A percentile compares a stretch with the other conserved stretches of the same genome.
Evolutionary conservation across 225 moss, liverwort and hornwort species (phyloP).

Genomic region (Straminergon stramineum): DNA sequence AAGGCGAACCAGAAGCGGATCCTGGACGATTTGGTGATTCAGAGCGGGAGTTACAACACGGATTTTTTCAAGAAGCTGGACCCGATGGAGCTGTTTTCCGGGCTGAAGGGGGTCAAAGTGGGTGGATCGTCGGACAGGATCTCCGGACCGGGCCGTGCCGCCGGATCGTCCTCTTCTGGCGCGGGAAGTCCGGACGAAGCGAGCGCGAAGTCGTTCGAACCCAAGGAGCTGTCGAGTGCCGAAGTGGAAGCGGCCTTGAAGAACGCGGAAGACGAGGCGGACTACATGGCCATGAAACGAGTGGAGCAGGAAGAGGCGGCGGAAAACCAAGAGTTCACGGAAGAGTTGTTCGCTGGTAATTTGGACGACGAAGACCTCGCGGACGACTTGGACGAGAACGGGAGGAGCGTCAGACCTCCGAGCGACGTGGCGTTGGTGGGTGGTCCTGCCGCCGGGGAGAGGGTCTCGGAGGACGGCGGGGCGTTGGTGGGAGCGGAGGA

Average conservation of each 20-base stretch:
- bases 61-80: slow-evolving; percentile 97
- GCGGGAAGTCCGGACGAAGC: neutral
- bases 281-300: slow-evolving; percentile 99
- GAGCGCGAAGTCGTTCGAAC: slow-evolving; percentile 22
- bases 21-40: slow-evolving; percentile 93
- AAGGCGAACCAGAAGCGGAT: slow-evolving; percentile 96
- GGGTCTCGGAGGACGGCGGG: slow-evolving; percentile 11
- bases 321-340: slow-evolving; percentile 89
- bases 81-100: slow-evolving; percentile 95
- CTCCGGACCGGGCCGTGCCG: neutral
- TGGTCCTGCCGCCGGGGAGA: slow-evolving; percentile 14
- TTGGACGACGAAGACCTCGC: slow-evolving; percentile 87
- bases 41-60: slow-evolving; percentile 96
- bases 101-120: slow-evolving; percentile 61
- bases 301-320: slow-evolving; percentile 98
- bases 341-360: slow-evolving; percentile 68
- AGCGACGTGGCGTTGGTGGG: slow-evolving; percentile 3
- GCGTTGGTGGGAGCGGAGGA: slow-evolving; percentile 19
- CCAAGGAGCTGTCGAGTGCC: slow-evolving; percentile 73
- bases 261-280: slow-evolving; percentile 97
- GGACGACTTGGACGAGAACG: slow-evolving; percentile 75
- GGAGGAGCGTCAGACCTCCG: slow-evolving; percentile 2
- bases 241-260: slow-evolving; percentile 93
- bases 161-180: neutral
- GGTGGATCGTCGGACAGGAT: slow-evolving; percentile 13